Evolutionary conservation across 306 rosid genomes (phyloP).

Genomic region (Fragaria iinumae): DNA sequence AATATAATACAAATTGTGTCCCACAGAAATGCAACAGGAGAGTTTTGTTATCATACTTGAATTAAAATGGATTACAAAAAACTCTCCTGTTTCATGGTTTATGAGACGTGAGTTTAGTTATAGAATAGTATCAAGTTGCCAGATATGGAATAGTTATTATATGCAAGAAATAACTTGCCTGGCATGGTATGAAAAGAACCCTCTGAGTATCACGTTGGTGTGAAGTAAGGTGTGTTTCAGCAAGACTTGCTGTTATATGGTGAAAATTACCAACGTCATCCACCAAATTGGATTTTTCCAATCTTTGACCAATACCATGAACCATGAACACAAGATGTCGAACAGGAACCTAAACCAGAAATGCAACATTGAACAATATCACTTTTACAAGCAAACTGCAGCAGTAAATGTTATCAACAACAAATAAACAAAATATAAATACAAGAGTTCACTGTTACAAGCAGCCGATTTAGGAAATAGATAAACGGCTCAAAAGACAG

Average conservation of each 20-base stretch:
- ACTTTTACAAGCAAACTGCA: constrained; percentile 2
- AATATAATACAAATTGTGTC: neutral
- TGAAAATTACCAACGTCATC: constrained; percentile 86
- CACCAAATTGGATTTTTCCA: constrained; percentile 97
- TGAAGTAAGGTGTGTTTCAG: constrained; percentile 81
- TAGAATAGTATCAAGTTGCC: constrained; percentile 6
- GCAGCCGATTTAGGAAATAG: neutral
- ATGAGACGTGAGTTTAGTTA: neutral
- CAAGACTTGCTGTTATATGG: constrained; percentile 73
- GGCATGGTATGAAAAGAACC: constrained; percentile 96
- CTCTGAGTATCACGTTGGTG: constrained; percentile 79
- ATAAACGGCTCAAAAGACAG: constrained; percentile 1
- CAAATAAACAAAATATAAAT: neutral
- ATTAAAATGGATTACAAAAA: neutral
- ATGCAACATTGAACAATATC: neutral
- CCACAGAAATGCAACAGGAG: neutral
- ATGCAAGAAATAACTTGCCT: constrained; percentile 45
- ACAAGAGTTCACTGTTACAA: neutral
- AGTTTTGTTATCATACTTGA: too few relatives aligned
- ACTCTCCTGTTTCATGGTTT: neutral
- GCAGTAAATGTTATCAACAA: neutral
- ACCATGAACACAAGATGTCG: constrained; percentile 96
- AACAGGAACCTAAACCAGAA: constrained; percentile 78
- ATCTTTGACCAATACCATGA: constrained; percentile 99
- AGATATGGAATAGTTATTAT: constrained; percentile 11